These are phyloP conservation scores for Yamadazyma mexicana DNA, from an alignment of 1,139 yeast species.

Conservation along the genomic window DNA sequence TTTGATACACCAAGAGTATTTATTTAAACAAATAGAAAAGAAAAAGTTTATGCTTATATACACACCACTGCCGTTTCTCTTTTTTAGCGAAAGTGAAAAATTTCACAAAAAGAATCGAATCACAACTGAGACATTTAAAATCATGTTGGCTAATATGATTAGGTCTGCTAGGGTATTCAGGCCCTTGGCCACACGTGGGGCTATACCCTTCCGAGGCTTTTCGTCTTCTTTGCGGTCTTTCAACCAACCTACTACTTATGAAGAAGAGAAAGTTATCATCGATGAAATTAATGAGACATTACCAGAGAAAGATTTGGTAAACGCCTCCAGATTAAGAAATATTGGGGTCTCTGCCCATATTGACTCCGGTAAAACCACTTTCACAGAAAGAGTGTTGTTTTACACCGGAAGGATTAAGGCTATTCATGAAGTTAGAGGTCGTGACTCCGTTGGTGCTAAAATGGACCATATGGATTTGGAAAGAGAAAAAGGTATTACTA, in stretches of 20 bases:
- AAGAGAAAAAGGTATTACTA: constrained; percentile 93
- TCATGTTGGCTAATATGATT: not conserved
- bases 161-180: not conserved
- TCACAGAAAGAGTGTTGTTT: constrained; percentile 94
- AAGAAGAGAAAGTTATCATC: constrained; percentile 67
- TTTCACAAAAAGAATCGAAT: constrained; percentile 3
- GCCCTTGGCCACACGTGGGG: not conserved
- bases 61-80: not conserved
- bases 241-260: constrained; percentile 49
- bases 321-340: constrained; percentile 70
- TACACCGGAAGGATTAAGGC: constrained; percentile 98
- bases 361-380: constrained; percentile 80
- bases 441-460: constrained; percentile 97
- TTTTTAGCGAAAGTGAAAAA: constrained; percentile 6
- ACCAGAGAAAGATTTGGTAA: constrained; percentile 55
- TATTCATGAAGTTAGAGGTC: constrained; percentile 96
- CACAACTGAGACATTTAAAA: not conserved
- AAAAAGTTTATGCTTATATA: not conserved
- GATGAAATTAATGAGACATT: constrained; percentile 58
- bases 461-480: constrained; percentile 95
- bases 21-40: not conserved
- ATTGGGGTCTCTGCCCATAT: constrained; percentile 97
- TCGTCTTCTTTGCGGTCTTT: constrained; percentile 3
- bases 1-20: not conserved
- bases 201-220: constrained; percentile 3